Percentiles rank a stretch among this genome's conserved stretches.
phyloP scores from a whole-genome alignment of 306 rosid genomes.

The Vachellia pachyceras region DNA sequence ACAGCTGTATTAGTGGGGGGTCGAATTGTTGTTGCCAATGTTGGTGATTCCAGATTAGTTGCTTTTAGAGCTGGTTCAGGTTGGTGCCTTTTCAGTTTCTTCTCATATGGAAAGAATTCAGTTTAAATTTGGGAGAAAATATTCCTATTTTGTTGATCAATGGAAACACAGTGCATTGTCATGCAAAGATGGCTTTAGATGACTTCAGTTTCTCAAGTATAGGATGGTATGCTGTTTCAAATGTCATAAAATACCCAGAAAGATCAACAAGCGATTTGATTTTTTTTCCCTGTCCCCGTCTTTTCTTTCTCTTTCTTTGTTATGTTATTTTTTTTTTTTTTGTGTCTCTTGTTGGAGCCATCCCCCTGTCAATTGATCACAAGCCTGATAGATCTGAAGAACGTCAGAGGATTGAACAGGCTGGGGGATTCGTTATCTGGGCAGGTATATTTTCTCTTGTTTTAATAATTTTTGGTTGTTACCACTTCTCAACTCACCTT shows the following conservation, averaged over 20 bases:
- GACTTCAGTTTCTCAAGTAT: slow-evolving; percentile 19
- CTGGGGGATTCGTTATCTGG: slow-evolving; percentile 91
- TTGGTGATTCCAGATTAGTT: slow-evolving; percentile 95
- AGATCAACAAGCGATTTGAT: slow-evolving; percentile 3
- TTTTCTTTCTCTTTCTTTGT: slow-evolving; percentile 20
- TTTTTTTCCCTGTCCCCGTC: not conserved
- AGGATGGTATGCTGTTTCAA: not conserved
- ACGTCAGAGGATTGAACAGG: slow-evolving; percentile 81
- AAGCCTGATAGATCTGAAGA: slow-evolving; percentile 93
- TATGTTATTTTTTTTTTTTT: slow-evolving; percentile 4
- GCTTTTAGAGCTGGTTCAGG: slow-evolving; percentile 91
- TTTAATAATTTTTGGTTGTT: not conserved
- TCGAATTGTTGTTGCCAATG: slow-evolving; percentile 86
- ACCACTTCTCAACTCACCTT: not conserved
- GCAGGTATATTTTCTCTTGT: slow-evolving; percentile 61
- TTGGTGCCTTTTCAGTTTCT: slow-evolving; percentile 48
- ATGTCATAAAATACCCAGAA: not conserved
- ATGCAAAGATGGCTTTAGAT: slow-evolving; percentile 26
- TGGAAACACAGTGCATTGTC: slow-evolving; percentile 25
- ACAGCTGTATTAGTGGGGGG: slow-evolving; percentile 84
- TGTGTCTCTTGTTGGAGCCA: slow-evolving; percentile 58
- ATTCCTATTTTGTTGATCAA: slow-evolving; percentile 16
- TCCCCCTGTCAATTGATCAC: slow-evolving; percentile 84
- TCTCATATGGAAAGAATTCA: slow-evolving; percentile 31
- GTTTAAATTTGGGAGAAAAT: slow-evolving; percentile 30